Conservation (phyloP, 306 rosid genomes). For the Casuarina cunninghamiana region DNA sequence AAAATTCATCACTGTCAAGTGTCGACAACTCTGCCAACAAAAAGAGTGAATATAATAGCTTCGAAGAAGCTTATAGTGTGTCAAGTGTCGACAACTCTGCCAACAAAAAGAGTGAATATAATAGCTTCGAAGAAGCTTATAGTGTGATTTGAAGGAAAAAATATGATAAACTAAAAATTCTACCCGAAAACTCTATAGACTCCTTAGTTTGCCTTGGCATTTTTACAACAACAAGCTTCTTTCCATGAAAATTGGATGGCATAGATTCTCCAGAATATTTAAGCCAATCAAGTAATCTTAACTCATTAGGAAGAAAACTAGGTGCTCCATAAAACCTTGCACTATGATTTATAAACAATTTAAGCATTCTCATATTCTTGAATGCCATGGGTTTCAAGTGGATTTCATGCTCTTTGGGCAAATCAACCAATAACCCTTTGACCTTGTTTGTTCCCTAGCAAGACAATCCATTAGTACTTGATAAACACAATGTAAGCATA, state of each 20-base stretch:
- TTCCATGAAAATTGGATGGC: conserved; percentile 33
- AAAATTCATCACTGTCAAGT: conserved; percentile 20
- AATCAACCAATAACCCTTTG: conserved; percentile 32
- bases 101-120: not conserved
- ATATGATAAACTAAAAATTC: not conserved
- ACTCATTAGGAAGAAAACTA: conserved; percentile 29
- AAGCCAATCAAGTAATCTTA: conserved; percentile 42
- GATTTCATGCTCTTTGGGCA: conserved; percentile 2
- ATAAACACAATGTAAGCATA: too few relatives aligned
- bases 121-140: not conserved
- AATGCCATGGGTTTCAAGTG: conserved; percentile 25
- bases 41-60: not conserved
- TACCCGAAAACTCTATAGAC: conserved; percentile 23
- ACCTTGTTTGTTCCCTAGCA: conserved; percentile 16
- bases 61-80: not conserved
- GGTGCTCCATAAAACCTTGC: conserved; percentile 21
- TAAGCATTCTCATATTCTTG: conserved; percentile 25
- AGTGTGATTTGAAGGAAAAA: not conserved
- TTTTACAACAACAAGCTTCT: conserved; percentile 28
- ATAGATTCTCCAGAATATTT: conserved; percentile 26
- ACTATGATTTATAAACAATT: conserved; percentile 28
- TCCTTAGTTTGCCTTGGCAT: conserved; percentile 29
- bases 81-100: conserved; percentile 27
- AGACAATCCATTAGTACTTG: not conserved
- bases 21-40: conserved; percentile 21